Evolutionary conservation across 805 yeast species (phyloP).

Genomic region (Saccharomycopsis fibuligera): DNA sequence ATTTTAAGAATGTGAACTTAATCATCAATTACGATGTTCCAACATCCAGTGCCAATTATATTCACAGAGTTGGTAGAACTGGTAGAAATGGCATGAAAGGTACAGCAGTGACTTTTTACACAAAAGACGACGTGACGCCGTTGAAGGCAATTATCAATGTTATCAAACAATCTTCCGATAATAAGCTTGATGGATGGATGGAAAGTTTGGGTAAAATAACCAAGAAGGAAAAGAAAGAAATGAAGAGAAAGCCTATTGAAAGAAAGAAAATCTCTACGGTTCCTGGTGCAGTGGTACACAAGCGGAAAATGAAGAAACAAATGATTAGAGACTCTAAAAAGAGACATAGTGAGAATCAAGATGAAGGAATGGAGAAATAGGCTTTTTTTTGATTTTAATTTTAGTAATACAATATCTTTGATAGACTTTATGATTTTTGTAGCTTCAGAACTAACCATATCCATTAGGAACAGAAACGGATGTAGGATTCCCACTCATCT

Average conservation of each 20-base stretch:
- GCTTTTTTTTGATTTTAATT: too few relatives aligned
- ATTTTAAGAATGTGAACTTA: conserved; percentile 89
- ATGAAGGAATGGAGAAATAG: too few relatives aligned
- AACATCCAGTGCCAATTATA: conserved; percentile 86
- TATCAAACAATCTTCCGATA: conserved; percentile 77
- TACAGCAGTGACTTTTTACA: conserved; percentile 83
- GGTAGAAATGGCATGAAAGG: conserved; percentile 93
- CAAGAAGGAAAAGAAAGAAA: conserved; percentile 52
- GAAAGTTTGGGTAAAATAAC: conserved; percentile 58
- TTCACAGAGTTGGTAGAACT: conserved; percentile 97
- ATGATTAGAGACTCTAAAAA: conserved; percentile 75
- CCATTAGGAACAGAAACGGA: too few relatives aligned
- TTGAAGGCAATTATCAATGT: conserved; percentile 85
- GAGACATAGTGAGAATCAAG: too few relatives aligned
- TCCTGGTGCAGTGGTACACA: conserved; percentile 58
- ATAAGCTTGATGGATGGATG: conserved; percentile 76
- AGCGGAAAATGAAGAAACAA: conserved; percentile 54
- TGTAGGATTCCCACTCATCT: too few relatives aligned
- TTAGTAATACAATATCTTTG: too few relatives aligned
- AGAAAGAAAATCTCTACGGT: conserved; percentile 82
- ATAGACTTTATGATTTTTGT: too few relatives aligned
- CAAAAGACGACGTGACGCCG: conserved; percentile 75
- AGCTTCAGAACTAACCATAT: too few relatives aligned
- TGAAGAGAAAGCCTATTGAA: conserved; percentile 52
- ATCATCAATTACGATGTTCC: conserved; percentile 98